Conservation (phyloP, 306 rosid genomes). For the Hippophae rhamnoides region DNA sequence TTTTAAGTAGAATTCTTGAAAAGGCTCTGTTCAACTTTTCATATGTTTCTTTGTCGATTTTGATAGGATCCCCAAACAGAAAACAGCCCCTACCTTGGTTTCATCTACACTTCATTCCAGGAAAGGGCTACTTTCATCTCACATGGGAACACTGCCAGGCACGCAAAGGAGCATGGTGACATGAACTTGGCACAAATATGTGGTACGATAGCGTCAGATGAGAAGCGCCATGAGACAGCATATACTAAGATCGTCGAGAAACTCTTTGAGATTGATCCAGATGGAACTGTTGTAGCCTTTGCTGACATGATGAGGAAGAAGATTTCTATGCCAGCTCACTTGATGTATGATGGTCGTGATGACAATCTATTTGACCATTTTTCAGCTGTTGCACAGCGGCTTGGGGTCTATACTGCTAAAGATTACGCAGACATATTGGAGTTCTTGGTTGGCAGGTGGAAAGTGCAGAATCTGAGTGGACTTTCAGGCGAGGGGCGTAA, state of each 20-base stretch:
- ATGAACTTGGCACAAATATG: slow-evolving; percentile 80
- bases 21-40: not conserved
- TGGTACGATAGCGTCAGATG: slow-evolving; percentile 79
- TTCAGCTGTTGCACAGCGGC: slow-evolving; percentile 70
- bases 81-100: slow-evolving; percentile 82
- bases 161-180: slow-evolving; percentile 74
- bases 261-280: slow-evolving; percentile 80
- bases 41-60: not conserved
- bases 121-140: slow-evolving; percentile 90
- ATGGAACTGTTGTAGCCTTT: slow-evolving; percentile 59
- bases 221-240: slow-evolving; percentile 90
- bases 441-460: slow-evolving; percentile 83
- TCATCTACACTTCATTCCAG: slow-evolving; percentile 86
- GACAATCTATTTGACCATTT: slow-evolving; percentile 66
- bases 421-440: slow-evolving; percentile 89
- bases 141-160: slow-evolving; percentile 96
- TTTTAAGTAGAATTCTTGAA: not conserved
- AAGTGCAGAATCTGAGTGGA: slow-evolving; percentile 53
- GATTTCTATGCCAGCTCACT: slow-evolving; percentile 82
- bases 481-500: slow-evolving; percentile 66
- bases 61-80: slow-evolving; percentile 78
- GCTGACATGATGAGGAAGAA: slow-evolving; percentile 98
- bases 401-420: slow-evolving; percentile 79
- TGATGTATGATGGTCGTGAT: slow-evolving; percentile 80
- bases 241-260: slow-evolving; percentile 81